Percentiles rank a stretch among this genome's conserved stretches.
Conservation (phyloP, 345 rosid species). For the Pseudoturritis turrita region DNA sequence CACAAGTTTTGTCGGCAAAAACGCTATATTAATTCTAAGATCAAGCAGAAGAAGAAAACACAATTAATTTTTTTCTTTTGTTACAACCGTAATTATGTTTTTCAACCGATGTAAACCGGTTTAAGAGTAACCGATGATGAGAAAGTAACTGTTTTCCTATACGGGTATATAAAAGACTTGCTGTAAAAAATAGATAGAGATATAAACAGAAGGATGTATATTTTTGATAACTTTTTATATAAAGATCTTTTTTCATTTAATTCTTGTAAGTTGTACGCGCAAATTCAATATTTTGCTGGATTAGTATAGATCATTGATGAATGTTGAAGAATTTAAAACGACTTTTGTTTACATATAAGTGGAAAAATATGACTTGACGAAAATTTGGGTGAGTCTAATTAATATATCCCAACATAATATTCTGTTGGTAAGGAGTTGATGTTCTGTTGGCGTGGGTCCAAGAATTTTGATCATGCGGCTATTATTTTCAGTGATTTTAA, state of each 20-base stretch:
- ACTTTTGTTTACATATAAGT: constrained; percentile 7
- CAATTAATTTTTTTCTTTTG: background rate
- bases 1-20: background rate
- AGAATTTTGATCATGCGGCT: constrained; percentile 21
- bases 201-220: too few species aligned
- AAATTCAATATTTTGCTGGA: background rate
- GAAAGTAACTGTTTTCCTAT: too few species aligned
- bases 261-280: background rate
- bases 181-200: background rate
- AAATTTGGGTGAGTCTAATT: constrained; percentile 16
- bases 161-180: too few species aligned
- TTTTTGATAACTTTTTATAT: background rate
- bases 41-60: too few species aligned
- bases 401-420: constrained; percentile 19
- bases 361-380: constrained; percentile 8
- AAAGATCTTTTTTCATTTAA: too few species aligned
- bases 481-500: constrained; percentile 1
- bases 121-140: background rate
- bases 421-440: constrained; percentile 23
- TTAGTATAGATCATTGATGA: background rate
- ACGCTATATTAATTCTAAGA: too few species aligned
- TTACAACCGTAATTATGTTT: too few species aligned
- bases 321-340: constrained; percentile 1
- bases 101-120: too few species aligned
- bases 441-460: constrained; percentile 27